Conservation (phyloP, 495 filamentous ascomycete species). For the Rostrohypoxylon terebratum region DNA sequence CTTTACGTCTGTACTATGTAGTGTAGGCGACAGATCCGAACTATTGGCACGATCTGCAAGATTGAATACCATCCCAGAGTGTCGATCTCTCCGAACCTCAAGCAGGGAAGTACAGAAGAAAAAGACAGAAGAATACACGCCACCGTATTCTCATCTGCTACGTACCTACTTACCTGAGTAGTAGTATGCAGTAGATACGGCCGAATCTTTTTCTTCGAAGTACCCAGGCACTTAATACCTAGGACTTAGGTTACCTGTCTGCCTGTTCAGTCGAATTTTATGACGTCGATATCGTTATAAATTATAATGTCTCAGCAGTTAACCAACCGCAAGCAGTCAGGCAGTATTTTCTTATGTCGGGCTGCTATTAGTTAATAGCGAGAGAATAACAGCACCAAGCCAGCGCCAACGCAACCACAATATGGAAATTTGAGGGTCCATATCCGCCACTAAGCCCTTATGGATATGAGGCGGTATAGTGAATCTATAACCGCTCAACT, state of each 20-base stretch:
- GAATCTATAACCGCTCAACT: background rate
- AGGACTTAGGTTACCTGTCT: too few relatives aligned
- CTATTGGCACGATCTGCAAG: conserved; percentile 46
- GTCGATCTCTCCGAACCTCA: conserved; percentile 47
- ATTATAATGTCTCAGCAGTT: conserved; percentile 34
- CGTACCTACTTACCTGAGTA: background rate
- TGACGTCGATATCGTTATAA: conserved; percentile 25
- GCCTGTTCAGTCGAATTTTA: conserved; percentile 9
- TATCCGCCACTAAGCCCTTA: conserved; percentile 9
- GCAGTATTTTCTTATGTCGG: background rate
- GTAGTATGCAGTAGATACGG: background rate
- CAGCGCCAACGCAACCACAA: conserved; percentile 12
- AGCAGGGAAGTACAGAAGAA: background rate
- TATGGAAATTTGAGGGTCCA: conserved; percentile 1
- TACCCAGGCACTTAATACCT: conserved; percentile 11
- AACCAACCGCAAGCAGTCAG: conserved; percentile 19
- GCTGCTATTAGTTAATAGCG: background rate
- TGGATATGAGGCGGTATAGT: conserved; percentile 13
- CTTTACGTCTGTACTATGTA: conserved; percentile 14
- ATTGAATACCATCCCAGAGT: conserved; percentile 24
- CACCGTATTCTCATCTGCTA: background rate
- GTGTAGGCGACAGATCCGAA: conserved; percentile 28
- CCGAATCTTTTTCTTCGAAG: conserved; percentile 15
- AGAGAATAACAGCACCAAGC: conserved; percentile 7
- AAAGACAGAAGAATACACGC: conserved; percentile 5